phyloP scores from a whole-genome alignment of 1,284 basidiomycete species.

The Naganishia cerealis region DNA sequence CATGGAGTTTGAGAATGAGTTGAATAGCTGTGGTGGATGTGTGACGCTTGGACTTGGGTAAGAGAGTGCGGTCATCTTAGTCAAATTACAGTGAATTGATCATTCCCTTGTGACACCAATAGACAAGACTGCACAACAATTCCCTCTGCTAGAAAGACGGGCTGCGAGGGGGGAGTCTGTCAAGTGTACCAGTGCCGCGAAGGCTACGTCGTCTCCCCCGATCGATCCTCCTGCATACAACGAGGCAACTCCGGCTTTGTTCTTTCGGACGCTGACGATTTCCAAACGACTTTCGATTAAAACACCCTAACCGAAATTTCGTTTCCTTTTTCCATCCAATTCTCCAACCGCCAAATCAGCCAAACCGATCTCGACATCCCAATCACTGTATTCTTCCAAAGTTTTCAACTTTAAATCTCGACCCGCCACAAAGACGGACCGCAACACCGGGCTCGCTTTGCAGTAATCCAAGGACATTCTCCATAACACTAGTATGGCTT shows the following conservation, averaged over 20 bases:
- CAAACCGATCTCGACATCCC: constrained; percentile 7
- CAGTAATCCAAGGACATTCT: constrained; percentile 20
- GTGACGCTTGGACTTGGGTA: constrained; percentile 52
- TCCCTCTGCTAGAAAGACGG: constrained; percentile 48
- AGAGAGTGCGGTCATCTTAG: constrained; percentile 34
- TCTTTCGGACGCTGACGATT: constrained; percentile 2
- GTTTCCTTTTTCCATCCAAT: not conserved
- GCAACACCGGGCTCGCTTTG: not conserved
- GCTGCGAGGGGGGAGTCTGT: constrained; percentile 49
- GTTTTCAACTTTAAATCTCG: too few relatives aligned
- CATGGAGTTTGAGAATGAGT: constrained; percentile 51
- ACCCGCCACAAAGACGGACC: not conserved
- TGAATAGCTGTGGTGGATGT: constrained; percentile 54
- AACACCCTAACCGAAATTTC: not conserved
- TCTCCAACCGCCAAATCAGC: not conserved
- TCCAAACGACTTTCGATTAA: constrained; percentile 14
- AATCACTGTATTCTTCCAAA: constrained; percentile 5
- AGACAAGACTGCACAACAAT: constrained; percentile 55
- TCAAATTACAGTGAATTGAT: not conserved
- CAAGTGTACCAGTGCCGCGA: constrained; percentile 50
- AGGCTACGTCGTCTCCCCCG: constrained; percentile 49
- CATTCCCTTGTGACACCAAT: not conserved
- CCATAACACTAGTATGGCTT: not conserved
- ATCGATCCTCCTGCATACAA: constrained; percentile 45
- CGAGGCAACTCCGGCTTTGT: constrained; percentile 22